A percentile compares a stretch with the other conserved stretches of the same genome.
These are phyloP conservation scores for Hypoxylon sp. DNA, from an alignment of 2,329 filamentous ascomycete species.

Conservation along the genomic window DNA sequence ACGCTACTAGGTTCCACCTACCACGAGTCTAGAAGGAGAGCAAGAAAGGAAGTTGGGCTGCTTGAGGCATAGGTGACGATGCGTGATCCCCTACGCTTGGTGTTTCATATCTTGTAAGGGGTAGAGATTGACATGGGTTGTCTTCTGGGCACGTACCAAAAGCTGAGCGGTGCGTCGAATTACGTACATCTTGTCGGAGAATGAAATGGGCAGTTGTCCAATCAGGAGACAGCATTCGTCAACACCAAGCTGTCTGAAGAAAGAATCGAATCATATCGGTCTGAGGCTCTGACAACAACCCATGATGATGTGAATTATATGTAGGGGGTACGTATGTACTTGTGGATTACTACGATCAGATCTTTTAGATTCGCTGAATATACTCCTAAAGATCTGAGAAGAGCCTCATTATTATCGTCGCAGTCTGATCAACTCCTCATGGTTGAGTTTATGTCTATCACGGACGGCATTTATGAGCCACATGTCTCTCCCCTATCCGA, in stretches of 20 bases:
- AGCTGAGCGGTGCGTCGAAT: slow-evolving; percentile 26
- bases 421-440: background rate
- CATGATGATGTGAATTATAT: slow-evolving; percentile 19
- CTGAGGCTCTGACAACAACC: slow-evolving; percentile 44
- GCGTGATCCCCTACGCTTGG: slow-evolving; percentile 47
- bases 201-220: slow-evolving; percentile 30
- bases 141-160: slow-evolving; percentile 34
- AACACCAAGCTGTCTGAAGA: slow-evolving; percentile 36
- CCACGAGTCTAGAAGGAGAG: slow-evolving; percentile 31
- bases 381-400: slow-evolving; percentile 5
- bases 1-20: slow-evolving; percentile 37
- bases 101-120: slow-evolving; percentile 51
- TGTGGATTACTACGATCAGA: slow-evolving; percentile 20
- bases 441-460: background rate
- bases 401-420: slow-evolving; percentile 8
- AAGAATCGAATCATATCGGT: slow-evolving; percentile 45
- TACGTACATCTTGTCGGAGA: slow-evolving; percentile 28
- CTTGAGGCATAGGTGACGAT: slow-evolving; percentile 37
- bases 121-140: slow-evolving; percentile 24
- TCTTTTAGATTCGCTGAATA: slow-evolving; percentile 13
- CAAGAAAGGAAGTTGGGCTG: slow-evolving; percentile 32
- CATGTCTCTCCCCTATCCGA: slow-evolving; percentile 12
- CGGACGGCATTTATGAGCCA: background rate
- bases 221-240: slow-evolving; percentile 33
- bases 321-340: slow-evolving; percentile 21